Evolutionary conservation across 2,329 filamentous ascomycete genomes (phyloP).

Genomic region (Massarina eburnea): DNA sequence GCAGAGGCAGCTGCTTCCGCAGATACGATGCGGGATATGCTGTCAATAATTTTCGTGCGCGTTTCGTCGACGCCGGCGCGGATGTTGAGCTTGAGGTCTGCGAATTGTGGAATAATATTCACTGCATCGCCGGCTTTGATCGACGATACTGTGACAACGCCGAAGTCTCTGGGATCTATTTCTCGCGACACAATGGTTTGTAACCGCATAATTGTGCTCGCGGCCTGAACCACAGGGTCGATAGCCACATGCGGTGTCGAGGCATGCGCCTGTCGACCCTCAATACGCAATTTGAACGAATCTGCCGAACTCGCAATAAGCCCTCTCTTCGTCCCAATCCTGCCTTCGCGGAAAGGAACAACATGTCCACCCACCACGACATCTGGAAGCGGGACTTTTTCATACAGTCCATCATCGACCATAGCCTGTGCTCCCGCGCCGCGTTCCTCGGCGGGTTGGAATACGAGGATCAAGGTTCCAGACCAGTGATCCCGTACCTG

Average conservation of each 20-base stretch:
- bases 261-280: conserved; percentile 61
- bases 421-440: conserved; percentile 64
- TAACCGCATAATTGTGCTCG: conserved; percentile 58
- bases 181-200: conserved; percentile 62
- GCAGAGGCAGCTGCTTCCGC: conserved; percentile 57
- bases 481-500: conserved; percentile 48
- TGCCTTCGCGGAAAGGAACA: conserved; percentile 47
- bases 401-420: conserved; percentile 62
- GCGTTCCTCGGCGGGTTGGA: conserved; percentile 69
- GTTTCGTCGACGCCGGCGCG: conserved; percentile 51
- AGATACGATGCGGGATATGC: conserved; percentile 56
- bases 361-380: conserved; percentile 61
- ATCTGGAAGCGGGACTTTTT: conserved; percentile 58
- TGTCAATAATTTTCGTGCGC: conserved; percentile 50
- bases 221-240: conserved; percentile 62
- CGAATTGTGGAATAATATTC: conserved; percentile 61
- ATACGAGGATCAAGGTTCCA: conserved; percentile 65
- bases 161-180: conserved; percentile 55
- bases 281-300: conserved; percentile 55
- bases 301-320: conserved; percentile 41
- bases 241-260: conserved; percentile 58
- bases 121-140: conserved; percentile 62
- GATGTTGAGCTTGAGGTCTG: conserved; percentile 58
- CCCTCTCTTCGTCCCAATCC: conserved; percentile 46
- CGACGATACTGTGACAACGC: conserved; percentile 61